Evolutionary conservation across 208 protist genomes (phyloP), one percentile per base, ranked within the genome.

Genomic region (Wallacemonas collosoma): DNA sequence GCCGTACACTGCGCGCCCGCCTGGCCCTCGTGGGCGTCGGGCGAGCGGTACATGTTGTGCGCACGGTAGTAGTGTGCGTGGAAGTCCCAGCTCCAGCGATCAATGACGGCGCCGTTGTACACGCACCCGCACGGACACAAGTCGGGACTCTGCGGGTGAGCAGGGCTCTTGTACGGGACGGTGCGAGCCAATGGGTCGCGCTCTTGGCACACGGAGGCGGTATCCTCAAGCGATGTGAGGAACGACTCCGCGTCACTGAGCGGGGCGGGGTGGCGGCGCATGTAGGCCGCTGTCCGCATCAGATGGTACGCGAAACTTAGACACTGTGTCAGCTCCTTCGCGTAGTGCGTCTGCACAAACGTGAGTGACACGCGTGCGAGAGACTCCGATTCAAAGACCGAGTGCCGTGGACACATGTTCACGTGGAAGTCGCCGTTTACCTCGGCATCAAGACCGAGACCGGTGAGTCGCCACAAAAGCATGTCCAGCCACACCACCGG

Each of bases 61-160:
- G n/a, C 35, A 3, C 36, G 8, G 64, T 69, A 69, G 64, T 69
- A 69, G 40, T 47, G 35, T 15, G 51, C 44, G 64, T 69, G 64
- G 36, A 54, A 57, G 8, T 15, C 50, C 11, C 26, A 47, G 47
- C 26, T 17, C 50, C n/a, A 36, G 6, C 8, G n/a, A 47, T 69
- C 64, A 3, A 57, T 6, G 6, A 57, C 14, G 26, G 3, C 6
- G 7, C n/a, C 47, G 14, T 54, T 44, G 35, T 12, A 4, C 12
- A 38, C 43, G 47, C 64, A 69, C 17, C 64, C 64, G 51, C 64
- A 69, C 64, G 64, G 50, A 17, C 64, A 69, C 15, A 45, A 14
- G 48, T 6, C 44, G 36, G 64, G 35, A 6, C 44, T 14, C 58
- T 64, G 12, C 26, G 36, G 35, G 41, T 15, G 12, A n/a, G 6